Evolutionary conservation across 1,284 basidiomycete species (phyloP).

Genomic region (Ustilago vetiveriae): DNA sequence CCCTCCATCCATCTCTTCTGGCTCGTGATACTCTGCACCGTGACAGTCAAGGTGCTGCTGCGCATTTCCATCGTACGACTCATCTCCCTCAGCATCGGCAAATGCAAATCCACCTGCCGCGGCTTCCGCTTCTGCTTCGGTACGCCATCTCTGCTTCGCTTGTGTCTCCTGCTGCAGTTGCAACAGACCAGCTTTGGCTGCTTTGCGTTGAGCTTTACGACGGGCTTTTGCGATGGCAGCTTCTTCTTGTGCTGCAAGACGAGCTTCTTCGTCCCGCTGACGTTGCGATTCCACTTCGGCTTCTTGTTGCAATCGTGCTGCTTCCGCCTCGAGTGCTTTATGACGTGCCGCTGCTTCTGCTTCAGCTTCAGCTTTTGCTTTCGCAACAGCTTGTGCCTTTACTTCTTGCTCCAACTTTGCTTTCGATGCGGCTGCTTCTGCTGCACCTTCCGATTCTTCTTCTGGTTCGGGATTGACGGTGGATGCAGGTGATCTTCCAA

Average conservation of each 20-base stretch:
- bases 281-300: slow-evolving; percentile 37
- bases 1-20: slow-evolving; percentile 4
- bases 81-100: slow-evolving; percentile 22
- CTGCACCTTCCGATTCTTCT: background rate
- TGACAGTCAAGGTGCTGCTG: slow-evolving; percentile 22
- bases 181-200: slow-evolving; percentile 52
- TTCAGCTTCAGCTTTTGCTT: background rate
- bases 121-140: slow-evolving; percentile 59
- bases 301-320: slow-evolving; percentile 16
- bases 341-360: slow-evolving; percentile 15
- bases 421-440: slow-evolving; percentile 9
- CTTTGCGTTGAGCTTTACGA: slow-evolving; percentile 52
- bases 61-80: slow-evolving; percentile 2
- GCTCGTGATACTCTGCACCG: slow-evolving; percentile 15
- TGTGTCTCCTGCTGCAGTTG: slow-evolving; percentile 41
- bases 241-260: slow-evolving; percentile 52
- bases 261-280: slow-evolving; percentile 42
- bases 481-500: slow-evolving; percentile 10
- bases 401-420: background rate
- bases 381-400: too few species aligned
- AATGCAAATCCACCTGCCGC: slow-evolving; percentile 55
- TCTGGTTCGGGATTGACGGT: background rate
- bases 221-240: slow-evolving; percentile 57
- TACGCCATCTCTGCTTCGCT: slow-evolving; percentile 26
- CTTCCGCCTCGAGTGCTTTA: slow-evolving; percentile 22